These are phyloP conservation scores for Termitomyces sp. DNA, from an alignment of 768 basidiomycete species.

Conservation along the genomic window DNA sequence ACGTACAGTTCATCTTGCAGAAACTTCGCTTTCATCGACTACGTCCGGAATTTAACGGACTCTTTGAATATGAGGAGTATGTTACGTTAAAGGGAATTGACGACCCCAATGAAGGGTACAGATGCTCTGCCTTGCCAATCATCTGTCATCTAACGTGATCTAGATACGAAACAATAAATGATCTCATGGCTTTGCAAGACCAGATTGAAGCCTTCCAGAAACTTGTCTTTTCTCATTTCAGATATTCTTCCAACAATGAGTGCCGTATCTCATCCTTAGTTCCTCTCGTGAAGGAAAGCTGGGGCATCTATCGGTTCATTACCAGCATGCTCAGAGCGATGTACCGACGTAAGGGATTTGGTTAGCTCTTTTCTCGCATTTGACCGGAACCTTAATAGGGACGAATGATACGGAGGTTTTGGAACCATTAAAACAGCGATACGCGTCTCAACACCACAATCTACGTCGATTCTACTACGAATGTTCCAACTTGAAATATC, in stretches of 20 bases:
- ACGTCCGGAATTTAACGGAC: conserved; percentile 95
- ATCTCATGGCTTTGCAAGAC: conserved; percentile 97
- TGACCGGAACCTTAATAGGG: conserved; percentile 38
- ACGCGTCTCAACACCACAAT: conserved; percentile 85
- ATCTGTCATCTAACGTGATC: conserved; percentile 10
- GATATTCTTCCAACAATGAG: conserved; percentile 89
- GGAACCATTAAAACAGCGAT: conserved; percentile 84
- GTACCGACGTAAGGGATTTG: conserved; percentile 67
- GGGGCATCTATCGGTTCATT: conserved; percentile 98
- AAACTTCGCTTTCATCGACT: conserved; percentile 95
- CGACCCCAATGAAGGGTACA: conserved; percentile 98
- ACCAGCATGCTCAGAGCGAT: conserved; percentile 98
- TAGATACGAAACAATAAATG: conserved; percentile 96
- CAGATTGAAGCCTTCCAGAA: conserved; percentile 99
- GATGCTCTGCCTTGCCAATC: conserved; percentile 6
- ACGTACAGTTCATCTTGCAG: conserved; percentile 92
- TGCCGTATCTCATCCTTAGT: conserved; percentile 95
- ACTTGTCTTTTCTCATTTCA: conserved; percentile 94
- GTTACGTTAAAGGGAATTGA: conserved; percentile 95
- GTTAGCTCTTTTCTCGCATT: background rate
- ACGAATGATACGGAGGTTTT: conserved; percentile 87
- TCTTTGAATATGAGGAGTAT: conserved; percentile 99
- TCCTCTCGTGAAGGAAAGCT: conserved; percentile 97
- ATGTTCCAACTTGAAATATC: conserved; percentile 96
- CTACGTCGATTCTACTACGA: conserved; percentile 99